phyloP scores from a whole-genome alignment of 805 yeast species.

The Starmerella bombi region DNA sequence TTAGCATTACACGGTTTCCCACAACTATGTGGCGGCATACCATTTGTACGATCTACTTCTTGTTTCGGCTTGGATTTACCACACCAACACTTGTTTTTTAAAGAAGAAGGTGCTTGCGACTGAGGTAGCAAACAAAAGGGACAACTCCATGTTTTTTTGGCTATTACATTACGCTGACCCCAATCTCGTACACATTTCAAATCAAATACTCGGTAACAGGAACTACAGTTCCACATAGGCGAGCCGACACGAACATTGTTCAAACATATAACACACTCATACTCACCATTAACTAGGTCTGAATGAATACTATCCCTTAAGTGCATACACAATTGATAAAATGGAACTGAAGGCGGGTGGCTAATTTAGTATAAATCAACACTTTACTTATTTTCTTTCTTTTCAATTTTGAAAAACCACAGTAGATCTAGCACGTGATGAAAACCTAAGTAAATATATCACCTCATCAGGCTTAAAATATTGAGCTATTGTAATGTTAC shows the following conservation, averaged over 20 bases:
- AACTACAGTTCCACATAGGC: conserved; percentile 62
- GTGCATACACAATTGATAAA: not conserved
- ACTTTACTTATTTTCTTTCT: too few relatives aligned
- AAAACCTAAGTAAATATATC: too few relatives aligned
- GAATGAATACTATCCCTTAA: conserved; percentile 22
- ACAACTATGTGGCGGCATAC: conserved; percentile 20
- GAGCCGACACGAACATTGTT: conserved; percentile 58
- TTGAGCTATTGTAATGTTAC: too few relatives aligned
- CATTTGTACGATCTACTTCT: not conserved
- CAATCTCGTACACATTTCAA: conserved; percentile 73
- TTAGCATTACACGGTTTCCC: conserved; percentile 22
- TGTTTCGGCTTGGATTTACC: conserved; percentile 11
- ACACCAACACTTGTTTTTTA: conserved; percentile 21
- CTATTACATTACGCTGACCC: conserved; percentile 56
- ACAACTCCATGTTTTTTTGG: conserved; percentile 17
- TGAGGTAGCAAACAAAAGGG: conserved; percentile 19
- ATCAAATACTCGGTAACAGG: conserved; percentile 76
- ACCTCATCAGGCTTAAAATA: too few relatives aligned
- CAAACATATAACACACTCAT: conserved; percentile 79
- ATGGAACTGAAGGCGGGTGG: too few relatives aligned
- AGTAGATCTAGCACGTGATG: too few relatives aligned
- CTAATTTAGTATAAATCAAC: too few relatives aligned
- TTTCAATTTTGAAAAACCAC: too few relatives aligned
- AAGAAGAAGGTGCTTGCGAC: not conserved
- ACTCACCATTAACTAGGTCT: conserved; percentile 56